Base-by-base conservation (phyloP, 352 stramenopile genomes). In the Phytophthora sojae region DNA sequence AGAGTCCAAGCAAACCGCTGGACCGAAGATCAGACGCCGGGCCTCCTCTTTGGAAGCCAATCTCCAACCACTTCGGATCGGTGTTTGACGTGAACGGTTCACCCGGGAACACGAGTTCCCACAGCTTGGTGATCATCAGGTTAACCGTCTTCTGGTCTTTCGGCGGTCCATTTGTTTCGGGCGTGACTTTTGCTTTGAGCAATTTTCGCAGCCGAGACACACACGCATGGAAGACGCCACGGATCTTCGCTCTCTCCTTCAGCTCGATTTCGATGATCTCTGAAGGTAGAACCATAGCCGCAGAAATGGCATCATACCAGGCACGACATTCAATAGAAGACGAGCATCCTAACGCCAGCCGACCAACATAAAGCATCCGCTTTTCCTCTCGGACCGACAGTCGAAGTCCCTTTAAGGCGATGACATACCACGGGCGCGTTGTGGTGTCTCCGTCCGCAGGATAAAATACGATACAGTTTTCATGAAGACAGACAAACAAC, bases 201-300 rank as follows among this genome's bases (percentile, higher is more conserved):
- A 96, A 56, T 58, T 89, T 89, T 17, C 86, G 87, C n/a, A 96
- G 62, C 2, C 88, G 80, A 60, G 78, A 73, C 9, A 96, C 85
- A n/a, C 83, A 90, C 14, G 70, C 60, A 53, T 91, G 75, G 61
- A 93, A 95, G 1, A 79, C 78, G 9, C 79, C 81, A 3, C 86
- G 81, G 58, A 94, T 94, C 64, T 83, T 90, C 26, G 80, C 83
- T 45, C 89, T 88, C 63, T 94, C 86, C 49, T 86, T 81, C 5
- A 96, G 75, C 68, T 96, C 89, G 21, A 91, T 88, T 23, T 94
- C 86, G 23, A 94, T 86, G 45, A 96, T 88, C 32, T 91, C 84
- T 2, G 61, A 45, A 21, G 89, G 86, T 3, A 96, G 54, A 52
- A 83, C 81, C 51, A 82, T 86, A 1, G 86, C 89, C 1, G 84